phyloP scores from a whole-genome alignment of 805 yeast species.

The Sungouiozyma ichnusensis region DNA sequence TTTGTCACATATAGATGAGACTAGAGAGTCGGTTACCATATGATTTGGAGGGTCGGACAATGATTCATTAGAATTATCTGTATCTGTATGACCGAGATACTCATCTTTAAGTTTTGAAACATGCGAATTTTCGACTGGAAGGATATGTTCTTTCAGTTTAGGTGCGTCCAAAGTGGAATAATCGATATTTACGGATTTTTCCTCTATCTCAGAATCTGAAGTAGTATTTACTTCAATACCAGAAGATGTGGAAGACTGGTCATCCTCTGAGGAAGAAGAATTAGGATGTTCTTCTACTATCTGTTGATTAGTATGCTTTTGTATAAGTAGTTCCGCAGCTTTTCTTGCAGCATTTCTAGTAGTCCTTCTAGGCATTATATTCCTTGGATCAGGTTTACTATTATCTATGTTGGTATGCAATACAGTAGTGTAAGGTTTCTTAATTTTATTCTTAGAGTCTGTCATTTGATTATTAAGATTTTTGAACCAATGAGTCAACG shows the following conservation, averaged over 20 bases:
- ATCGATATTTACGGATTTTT: neutral
- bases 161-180: neutral
- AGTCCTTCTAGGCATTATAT: constrained; percentile 19
- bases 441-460: constrained; percentile 3
- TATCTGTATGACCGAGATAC: too few relatives aligned
- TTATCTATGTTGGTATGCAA: constrained; percentile 23
- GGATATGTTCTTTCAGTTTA: constrained; percentile 1
- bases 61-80: too few relatives aligned
- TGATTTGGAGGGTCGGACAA: too few relatives aligned
- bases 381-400: constrained; percentile 24
- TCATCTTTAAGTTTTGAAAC: neutral
- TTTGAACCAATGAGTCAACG: constrained; percentile 11
- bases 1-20: too few relatives aligned
- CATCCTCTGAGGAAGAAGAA: constrained; percentile 2
- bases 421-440: constrained; percentile 24
- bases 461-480: constrained; percentile 1
- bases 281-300: constrained; percentile 6
- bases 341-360: constrained; percentile 25
- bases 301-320: constrained; percentile 11
- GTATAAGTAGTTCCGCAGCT: constrained; percentile 21
- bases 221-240: constrained; percentile 1
- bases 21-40: too few relatives aligned
- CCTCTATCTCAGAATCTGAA: constrained; percentile 1
- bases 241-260: neutral
- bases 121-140: neutral